These are phyloP conservation scores for Leptographium wingfieldii DNA, from an alignment of 2,329 filamentous ascomycete species.

Conservation along the genomic window DNA sequence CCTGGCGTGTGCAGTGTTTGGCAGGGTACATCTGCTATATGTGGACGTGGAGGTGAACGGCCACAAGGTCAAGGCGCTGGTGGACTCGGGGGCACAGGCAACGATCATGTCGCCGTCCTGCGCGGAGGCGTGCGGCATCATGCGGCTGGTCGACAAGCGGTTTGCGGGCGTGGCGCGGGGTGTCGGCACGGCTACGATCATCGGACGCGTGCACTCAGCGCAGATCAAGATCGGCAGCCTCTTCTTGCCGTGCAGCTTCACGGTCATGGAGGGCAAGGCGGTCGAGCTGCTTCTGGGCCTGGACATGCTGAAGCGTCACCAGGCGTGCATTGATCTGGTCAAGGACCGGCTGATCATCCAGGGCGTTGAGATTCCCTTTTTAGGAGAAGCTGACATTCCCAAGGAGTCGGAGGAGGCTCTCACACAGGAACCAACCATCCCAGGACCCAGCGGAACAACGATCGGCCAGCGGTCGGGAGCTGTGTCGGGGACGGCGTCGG, in stretches of 20 bases:
- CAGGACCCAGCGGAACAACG: constrained; percentile 76
- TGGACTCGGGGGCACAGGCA: constrained; percentile 93
- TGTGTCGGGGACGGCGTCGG: constrained; percentile 38
- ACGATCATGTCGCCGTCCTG: constrained; percentile 97
- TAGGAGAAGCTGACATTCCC: constrained; percentile 91
- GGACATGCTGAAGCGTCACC: constrained; percentile 94
- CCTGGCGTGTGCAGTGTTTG: constrained; percentile 58
- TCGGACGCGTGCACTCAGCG: constrained; percentile 88
- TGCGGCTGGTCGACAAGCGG: constrained; percentile 84
- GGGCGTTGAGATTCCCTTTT: constrained; percentile 74
- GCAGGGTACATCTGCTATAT: constrained; percentile 90
- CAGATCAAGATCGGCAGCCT: constrained; percentile 86
- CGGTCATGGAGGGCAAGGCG: constrained; percentile 97
- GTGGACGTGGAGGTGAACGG: constrained; percentile 92
- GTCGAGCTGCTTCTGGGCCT: constrained; percentile 87
- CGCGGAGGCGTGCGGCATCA: constrained; percentile 86
- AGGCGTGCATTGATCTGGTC: constrained; percentile 79
- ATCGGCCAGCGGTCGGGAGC: constrained; percentile 77
- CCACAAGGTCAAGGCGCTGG: constrained; percentile 83
- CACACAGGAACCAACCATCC: constrained; percentile 68
- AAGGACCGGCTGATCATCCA: constrained; percentile 81
- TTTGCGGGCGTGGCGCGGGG: constrained; percentile 87
- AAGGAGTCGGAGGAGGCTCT: constrained; percentile 62
- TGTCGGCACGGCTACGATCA: constrained; percentile 86
- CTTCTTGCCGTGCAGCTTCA: constrained; percentile 88